Percentiles rank a stretch among this genome's conserved stretches.
phyloP scores from a whole-genome alignment of 2,329 filamentous ascomycete genomes.

The Talaromyces atroroseus region DNA sequence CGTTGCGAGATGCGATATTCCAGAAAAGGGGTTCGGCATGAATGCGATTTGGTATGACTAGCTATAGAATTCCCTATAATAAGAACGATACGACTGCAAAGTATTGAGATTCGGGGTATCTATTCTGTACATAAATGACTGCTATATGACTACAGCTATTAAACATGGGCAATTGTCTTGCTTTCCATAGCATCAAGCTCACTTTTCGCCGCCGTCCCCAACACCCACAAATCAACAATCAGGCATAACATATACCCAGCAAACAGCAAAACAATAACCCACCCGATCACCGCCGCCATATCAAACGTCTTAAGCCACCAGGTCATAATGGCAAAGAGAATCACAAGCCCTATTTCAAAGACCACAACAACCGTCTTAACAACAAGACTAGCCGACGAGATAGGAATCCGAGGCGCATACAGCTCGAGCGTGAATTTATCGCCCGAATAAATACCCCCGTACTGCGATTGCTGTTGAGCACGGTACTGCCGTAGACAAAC shows the following conservation, averaged over 20 bases:
- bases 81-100: too few relatives aligned
- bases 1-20: constrained; percentile 70
- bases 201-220: background rate
- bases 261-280: constrained; percentile 11
- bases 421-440: constrained; percentile 7
- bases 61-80: background rate
- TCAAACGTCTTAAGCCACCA: constrained; percentile 10
- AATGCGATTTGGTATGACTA: constrained; percentile 94
- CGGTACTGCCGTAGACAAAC: background rate
- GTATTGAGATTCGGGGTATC: too few relatives aligned
- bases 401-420: background rate
- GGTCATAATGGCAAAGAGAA: constrained; percentile 3
- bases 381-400: constrained; percentile 1
- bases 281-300: constrained; percentile 8
- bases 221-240: constrained; percentile 12
- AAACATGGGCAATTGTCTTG: background rate
- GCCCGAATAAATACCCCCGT: background rate
- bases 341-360: constrained; percentile 4
- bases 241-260: constrained; percentile 7
- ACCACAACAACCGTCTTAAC: constrained; percentile 6
- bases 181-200: background rate
- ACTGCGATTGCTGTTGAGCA: background rate
- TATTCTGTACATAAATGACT: background rate
- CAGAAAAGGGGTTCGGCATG: constrained; percentile 90
- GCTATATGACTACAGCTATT: background rate